Conservation (phyloP, 768 basidiomycete genomes). For the Rhodocollybia butyracea region DNA sequence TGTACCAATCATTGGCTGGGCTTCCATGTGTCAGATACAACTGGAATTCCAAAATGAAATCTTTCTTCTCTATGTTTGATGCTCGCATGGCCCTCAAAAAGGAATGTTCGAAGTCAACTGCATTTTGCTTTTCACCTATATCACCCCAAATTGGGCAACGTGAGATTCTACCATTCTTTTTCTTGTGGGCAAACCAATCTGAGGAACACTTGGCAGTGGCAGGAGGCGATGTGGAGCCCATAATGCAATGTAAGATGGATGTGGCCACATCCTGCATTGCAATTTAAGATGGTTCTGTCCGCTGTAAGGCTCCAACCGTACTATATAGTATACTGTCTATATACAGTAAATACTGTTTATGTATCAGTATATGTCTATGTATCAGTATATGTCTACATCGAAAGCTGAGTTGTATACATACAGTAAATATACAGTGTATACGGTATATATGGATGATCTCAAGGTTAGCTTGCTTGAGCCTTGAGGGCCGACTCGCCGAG, state of each 20-base stretch:
- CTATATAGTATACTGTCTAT: too few relatives aligned
- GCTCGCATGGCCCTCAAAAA: background rate
- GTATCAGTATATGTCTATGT: too few relatives aligned
- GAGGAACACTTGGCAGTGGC: background rate
- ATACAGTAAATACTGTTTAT: too few relatives aligned
- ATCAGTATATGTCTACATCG: constrained; percentile 14
- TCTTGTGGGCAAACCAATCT: background rate
- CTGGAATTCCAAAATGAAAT: background rate
- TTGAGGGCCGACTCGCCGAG: background rate
- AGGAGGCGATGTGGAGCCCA: too few relatives aligned
- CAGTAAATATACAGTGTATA: constrained; percentile 12
- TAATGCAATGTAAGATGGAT: too few relatives aligned
- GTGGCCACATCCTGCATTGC: too few relatives aligned
- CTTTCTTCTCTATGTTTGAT: background rate
- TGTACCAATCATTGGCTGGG: background rate
- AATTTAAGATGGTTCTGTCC: too few relatives aligned
- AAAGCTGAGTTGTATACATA: background rate
- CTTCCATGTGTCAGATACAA: background rate
- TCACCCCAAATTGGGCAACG: background rate
- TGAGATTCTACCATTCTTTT: background rate
- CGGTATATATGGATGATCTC: background rate
- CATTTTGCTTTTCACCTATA: background rate
- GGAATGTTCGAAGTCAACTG: background rate
- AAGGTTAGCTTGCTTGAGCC: constrained; percentile 1
- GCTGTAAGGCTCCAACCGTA: too few relatives aligned